Conservation (phyloP, 371 early-diverging fungal species). For the Actinomucor elegans region DNA sequence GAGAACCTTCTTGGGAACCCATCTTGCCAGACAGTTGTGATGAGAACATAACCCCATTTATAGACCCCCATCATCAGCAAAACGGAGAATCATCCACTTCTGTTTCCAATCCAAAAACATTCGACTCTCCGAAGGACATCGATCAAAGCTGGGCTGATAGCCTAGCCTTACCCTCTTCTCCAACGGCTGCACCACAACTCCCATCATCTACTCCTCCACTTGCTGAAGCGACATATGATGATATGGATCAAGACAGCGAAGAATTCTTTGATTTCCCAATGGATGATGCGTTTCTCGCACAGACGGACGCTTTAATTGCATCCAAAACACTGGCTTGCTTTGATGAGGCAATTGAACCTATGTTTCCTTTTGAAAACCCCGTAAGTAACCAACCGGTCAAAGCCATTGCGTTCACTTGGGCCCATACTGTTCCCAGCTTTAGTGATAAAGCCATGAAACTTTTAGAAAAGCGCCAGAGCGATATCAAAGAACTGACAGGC, state of each 20-base stretch:
- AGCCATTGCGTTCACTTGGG: not conserved
- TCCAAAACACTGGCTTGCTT: not conserved
- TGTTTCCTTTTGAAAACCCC: conserved; percentile 12
- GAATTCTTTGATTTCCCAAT: conserved; percentile 1
- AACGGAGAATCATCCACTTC: too few relatives aligned
- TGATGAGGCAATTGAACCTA: conserved; percentile 5
- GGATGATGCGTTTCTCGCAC: not conserved
- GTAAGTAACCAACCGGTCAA: too few relatives aligned
- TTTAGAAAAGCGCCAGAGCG: conserved; percentile 8
- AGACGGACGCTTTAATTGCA: not conserved
- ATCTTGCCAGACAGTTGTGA: conserved; percentile 6
- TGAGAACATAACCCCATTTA: not conserved
- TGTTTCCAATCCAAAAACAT: not conserved
- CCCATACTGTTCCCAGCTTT: not conserved
- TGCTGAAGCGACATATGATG: not conserved
- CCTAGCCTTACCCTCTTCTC: too few relatives aligned
- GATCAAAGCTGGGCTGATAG: too few relatives aligned
- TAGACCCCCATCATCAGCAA: not conserved
- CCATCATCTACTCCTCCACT: not conserved
- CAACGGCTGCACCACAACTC: not conserved
- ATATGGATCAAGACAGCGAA: not conserved
- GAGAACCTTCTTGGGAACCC: conserved; percentile 4
- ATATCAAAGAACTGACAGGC: conserved; percentile 10
- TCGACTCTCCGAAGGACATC: not conserved
- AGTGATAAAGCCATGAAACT: conserved; percentile 1